Conservation (phyloP, 768 basidiomycete genomes). For the Dioszegia crocea region DNA sequence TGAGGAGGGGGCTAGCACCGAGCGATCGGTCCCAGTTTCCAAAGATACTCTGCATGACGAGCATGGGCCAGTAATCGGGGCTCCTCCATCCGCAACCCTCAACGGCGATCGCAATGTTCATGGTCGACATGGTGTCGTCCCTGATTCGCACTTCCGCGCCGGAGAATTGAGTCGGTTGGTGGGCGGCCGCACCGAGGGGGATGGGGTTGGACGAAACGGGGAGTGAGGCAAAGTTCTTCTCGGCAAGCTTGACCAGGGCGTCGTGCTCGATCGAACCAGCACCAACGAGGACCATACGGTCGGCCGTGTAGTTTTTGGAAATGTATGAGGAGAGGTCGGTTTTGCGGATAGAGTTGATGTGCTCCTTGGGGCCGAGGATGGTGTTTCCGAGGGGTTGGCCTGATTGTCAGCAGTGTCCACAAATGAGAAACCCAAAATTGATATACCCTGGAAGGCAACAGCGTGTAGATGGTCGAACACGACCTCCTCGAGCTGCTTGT, state of each 20-base stretch:
- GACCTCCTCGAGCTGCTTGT: constrained; percentile 97
- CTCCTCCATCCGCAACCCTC: constrained; percentile 98
- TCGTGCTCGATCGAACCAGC: constrained; percentile 90
- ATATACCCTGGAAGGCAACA: constrained; percentile 89
- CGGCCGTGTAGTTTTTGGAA: constrained; percentile 95
- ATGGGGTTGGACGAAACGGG: constrained; percentile 84
- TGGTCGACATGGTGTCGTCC: constrained; percentile 82
- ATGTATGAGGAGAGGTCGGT: constrained; percentile 87
- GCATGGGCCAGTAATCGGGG: constrained; percentile 99
- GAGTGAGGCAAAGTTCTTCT: constrained; percentile 84
- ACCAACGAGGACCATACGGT: constrained; percentile 98
- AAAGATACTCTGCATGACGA: constrained; percentile 94
- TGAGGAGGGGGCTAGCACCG: constrained; percentile 81
- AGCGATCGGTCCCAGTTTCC: constrained; percentile 99
- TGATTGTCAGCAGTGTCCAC: constrained; percentile 45
- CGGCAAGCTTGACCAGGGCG: constrained; percentile 88
- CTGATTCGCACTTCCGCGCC: constrained; percentile 94
- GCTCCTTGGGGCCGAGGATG: constrained; percentile 91
- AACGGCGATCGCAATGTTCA: constrained; percentile 92
- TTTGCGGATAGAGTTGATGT: constrained; percentile 91
- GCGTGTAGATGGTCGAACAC: constrained; percentile 97
- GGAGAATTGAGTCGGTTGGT: constrained; percentile 73
- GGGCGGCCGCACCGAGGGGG: constrained; percentile 73
- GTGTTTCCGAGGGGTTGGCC: constrained; percentile 93
- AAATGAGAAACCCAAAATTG: neutral